Evolutionary conservation across 1,284 basidiomycete species (phyloP).

Genomic region (Sporisorium sorghi): DNA sequence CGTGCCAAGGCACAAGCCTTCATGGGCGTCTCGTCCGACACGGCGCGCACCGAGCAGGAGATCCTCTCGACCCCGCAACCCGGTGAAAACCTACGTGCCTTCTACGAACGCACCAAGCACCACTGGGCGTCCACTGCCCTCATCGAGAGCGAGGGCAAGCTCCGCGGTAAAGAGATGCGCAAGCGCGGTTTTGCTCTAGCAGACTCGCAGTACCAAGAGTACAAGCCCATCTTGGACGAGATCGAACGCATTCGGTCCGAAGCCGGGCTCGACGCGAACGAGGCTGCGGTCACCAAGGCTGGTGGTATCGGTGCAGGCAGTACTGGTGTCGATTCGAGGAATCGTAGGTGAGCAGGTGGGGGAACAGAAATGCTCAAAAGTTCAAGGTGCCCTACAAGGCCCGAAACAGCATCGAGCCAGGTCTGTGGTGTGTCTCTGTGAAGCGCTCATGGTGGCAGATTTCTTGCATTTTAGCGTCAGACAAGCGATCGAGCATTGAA

Average conservation of each 20-base stretch:
- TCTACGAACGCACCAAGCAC: conserved; percentile 78
- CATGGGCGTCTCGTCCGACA: conserved; percentile 80
- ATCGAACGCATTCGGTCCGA: conserved; percentile 86
- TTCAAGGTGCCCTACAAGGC: background rate
- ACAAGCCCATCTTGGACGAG: conserved; percentile 68
- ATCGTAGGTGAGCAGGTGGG: conserved; percentile 29
- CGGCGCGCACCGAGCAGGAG: conserved; percentile 78
- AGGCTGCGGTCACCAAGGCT: conserved; percentile 70
- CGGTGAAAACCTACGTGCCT: conserved; percentile 85
- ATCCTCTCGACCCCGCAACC: conserved; percentile 83
- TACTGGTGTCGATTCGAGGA: conserved; percentile 50
- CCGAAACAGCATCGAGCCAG: background rate
- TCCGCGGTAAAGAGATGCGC: conserved; percentile 82
- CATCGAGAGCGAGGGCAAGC: conserved; percentile 72
- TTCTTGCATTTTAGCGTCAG: too few species aligned
- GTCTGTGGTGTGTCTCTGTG: too few species aligned
- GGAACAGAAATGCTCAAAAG: background rate
- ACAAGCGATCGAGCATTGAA: too few species aligned
- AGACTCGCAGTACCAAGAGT: conserved; percentile 62
- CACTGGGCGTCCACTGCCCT: conserved; percentile 85
- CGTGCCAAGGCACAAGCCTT: conserved; percentile 77
- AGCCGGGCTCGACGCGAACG: conserved; percentile 86
- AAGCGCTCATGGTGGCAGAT: too few species aligned
- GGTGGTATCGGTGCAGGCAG: conserved; percentile 47
- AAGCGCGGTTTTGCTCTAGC: conserved; percentile 74